Percentiles rank a stretch among this genome's conserved stretches.
Evolutionary conservation across 306 rosid genomes (phyloP).

Genomic region (Neltuma alba): DNA sequence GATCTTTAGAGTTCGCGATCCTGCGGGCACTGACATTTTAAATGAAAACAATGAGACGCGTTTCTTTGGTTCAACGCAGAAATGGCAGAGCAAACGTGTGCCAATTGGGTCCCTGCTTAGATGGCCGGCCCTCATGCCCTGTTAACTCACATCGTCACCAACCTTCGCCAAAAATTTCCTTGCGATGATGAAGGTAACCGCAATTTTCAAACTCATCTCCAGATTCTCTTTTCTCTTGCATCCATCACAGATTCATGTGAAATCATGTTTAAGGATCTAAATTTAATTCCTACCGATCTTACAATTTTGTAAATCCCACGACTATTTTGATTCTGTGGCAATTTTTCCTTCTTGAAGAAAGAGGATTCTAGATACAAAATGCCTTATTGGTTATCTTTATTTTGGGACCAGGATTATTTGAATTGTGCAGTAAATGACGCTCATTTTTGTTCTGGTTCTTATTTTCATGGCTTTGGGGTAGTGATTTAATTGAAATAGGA

Average conservation of each 20-base stretch:
- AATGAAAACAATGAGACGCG: slow-evolving; percentile 40
- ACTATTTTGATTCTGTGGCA: neutral
- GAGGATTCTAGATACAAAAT: too few relatives aligned
- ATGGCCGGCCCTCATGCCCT: slow-evolving; percentile 67
- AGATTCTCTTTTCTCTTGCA: neutral
- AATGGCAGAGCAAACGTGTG: slow-evolving; percentile 48
- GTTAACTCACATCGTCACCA: slow-evolving; percentile 45
- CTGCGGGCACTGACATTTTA: neutral
- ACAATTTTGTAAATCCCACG: neutral
- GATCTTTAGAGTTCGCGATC: slow-evolving; percentile 43
- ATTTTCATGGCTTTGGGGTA: too few relatives aligned
- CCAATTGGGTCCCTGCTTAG: slow-evolving; percentile 82
- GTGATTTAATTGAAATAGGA: too few relatives aligned
- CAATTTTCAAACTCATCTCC: neutral
- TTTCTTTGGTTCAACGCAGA: slow-evolving; percentile 67
- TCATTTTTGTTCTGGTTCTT: too few relatives aligned
- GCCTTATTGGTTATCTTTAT: too few relatives aligned
- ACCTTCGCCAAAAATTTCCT: slow-evolving; percentile 36
- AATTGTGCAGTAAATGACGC: too few relatives aligned
- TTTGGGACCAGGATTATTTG: too few relatives aligned
- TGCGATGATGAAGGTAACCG: neutral
- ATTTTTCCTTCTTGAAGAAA: neutral
- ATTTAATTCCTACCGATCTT: neutral
- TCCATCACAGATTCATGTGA: neutral
- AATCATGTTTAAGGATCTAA: too few relatives aligned